phyloP scores from a whole-genome alignment of 176 grass and related monocot species.

The Carex pumila region DNA sequence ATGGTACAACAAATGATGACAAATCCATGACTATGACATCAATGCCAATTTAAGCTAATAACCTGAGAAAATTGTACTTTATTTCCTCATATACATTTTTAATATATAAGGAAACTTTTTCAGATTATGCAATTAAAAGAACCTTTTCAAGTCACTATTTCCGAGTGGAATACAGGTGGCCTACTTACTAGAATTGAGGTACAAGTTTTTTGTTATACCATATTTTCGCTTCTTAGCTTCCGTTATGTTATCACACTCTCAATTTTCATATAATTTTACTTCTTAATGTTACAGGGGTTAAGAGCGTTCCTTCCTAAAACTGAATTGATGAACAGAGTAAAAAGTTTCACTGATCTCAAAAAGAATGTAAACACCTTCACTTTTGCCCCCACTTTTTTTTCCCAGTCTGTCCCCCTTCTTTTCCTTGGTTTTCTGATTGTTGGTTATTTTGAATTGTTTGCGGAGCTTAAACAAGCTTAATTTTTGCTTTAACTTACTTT shows the following conservation, averaged over 20 bases:
- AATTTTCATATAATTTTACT: not conserved
- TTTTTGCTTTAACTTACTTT: slow-evolving; percentile 8
- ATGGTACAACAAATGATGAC: not conserved
- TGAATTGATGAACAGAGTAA: slow-evolving; percentile 67
- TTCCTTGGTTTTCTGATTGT: not conserved
- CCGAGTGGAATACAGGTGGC: slow-evolving; percentile 82
- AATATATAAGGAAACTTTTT: slow-evolving; percentile 15
- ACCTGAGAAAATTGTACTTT: not conserved
- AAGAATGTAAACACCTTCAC: slow-evolving; percentile 45
- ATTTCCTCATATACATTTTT: not conserved
- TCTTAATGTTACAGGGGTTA: slow-evolving; percentile 54
- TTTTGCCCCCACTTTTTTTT: not conserved
- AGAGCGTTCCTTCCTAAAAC: slow-evolving; percentile 85
- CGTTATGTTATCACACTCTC: not conserved
- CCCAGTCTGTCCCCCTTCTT: not conserved
- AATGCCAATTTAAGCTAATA: not conserved
- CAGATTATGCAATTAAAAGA: slow-evolving; percentile 88
- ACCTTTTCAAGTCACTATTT: slow-evolving; percentile 72
- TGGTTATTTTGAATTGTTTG: slow-evolving; percentile 9
- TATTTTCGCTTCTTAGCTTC: not conserved
- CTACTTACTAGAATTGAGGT: slow-evolving; percentile 87
- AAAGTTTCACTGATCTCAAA: slow-evolving; percentile 70
- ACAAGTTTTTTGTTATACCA: not conserved
- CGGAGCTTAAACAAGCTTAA: not conserved
- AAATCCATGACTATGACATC: not conserved